Evolutionary conservation across 176 grass and related monocot species (phyloP).

Genomic region (Echinochloa phyllopogon): DNA sequence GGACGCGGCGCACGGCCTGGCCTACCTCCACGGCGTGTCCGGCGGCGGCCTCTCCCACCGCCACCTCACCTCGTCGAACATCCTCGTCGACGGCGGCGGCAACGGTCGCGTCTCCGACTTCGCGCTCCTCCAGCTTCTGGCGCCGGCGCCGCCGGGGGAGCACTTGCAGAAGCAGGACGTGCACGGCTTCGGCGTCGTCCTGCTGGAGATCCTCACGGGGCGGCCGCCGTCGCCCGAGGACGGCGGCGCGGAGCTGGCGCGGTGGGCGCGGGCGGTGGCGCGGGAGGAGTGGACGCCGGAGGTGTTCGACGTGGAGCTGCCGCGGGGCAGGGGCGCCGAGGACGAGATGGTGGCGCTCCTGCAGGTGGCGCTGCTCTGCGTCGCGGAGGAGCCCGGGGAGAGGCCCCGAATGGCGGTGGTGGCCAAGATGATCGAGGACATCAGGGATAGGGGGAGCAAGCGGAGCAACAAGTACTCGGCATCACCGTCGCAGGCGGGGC

Average conservation of each 20-base stretch:
- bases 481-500: conserved; percentile 58
- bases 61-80: conserved; percentile 86
- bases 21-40: conserved; percentile 69
- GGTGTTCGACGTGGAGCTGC: conserved; percentile 88
- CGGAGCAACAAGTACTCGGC: conserved; percentile 60
- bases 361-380: conserved; percentile 90
- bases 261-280: conserved; percentile 67
- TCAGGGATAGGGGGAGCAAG: conserved; percentile 83
- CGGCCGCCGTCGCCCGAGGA: conserved; percentile 38
- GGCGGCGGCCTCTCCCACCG: conserved; percentile 62
- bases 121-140: conserved; percentile 69
- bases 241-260: conserved; percentile 51
- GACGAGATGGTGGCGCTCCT: conserved; percentile 91
- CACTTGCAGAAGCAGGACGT: conserved; percentile 62
- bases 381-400: conserved; percentile 50
- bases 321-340: conserved; percentile 58
- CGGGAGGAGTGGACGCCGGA: conserved; percentile 75
- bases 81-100: conserved; percentile 67
- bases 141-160: conserved; percentile 14
- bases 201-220: conserved; percentile 85
- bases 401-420: conserved; percentile 82
- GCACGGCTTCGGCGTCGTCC: conserved; percentile 69
- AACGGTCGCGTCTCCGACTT: conserved; percentile 74
- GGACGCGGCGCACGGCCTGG: conserved; percentile 78
- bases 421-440: conserved; percentile 92